Base-by-base conservation (phyloP, 352 stramenopile genomes). In the Hyaloperonospora brassicae region DNA sequence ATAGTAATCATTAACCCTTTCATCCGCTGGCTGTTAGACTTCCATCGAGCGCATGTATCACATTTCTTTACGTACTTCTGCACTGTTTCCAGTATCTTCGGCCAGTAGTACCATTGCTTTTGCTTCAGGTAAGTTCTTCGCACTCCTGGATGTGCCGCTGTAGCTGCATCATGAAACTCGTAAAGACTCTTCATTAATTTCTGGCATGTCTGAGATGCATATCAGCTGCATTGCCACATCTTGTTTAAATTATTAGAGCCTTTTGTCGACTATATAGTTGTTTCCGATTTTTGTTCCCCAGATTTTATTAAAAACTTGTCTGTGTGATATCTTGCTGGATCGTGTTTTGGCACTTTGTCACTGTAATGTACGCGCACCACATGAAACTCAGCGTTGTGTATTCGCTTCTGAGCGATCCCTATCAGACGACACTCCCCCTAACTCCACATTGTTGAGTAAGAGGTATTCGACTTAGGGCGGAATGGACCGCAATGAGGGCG, bases 131-230 rank as follows among this genome's bases (percentile, higher is more conserved):
- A 56, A 22, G 38, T 52, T 46, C 46, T 53, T 55, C 41, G 48
- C 47, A 35, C 25, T 46, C 49, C 49, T 31, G 45, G 48, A 31
- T 57, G 45, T 14, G 46, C 44, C 1, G 59, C 45, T 36, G 55
- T 61, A 11, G 17, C 42, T 31, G 52, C 59, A 48, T 57, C 58
- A 36, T 65, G 58, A 38, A 65, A 66, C 13, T 47, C 27, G 24
- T 31, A 11, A 14, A 55, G 49, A 5, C 43, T 58, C 5, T 25
- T 50, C 5, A 39, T 50, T 24, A 50, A 39, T 14, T 50, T 4
- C 13, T 11, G 17, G n/a, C 22, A 40, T 45, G 14, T 40, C 8
- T 25, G 44, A 14, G 40, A 50, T 34, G 27, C 44, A 50, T 44
- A 44, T 44, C 23, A 24, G 39, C 2, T 44, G 14, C 39, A 23